A percentile compares a stretch with the other conserved stretches of the same genome.
phyloP scores from a whole-genome alignment of 345 rosid genomes.

The Jatropha curcas region DNA sequence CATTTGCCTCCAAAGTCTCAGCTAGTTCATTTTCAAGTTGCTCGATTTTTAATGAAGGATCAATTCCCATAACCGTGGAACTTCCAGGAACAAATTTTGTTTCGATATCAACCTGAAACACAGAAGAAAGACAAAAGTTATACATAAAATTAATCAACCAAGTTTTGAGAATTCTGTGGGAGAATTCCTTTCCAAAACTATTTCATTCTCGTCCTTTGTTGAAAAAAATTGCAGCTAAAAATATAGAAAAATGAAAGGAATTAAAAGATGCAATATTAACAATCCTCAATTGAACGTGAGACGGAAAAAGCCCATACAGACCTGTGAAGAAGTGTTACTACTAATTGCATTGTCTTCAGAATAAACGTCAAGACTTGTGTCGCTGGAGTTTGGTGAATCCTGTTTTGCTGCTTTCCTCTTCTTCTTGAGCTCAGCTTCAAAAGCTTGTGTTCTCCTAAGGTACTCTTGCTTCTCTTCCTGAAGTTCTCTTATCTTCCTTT shows the following conservation, averaged over 20 bases:
- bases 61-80: constrained; percentile 21
- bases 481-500: constrained; percentile 49
- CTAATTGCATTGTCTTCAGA: constrained; percentile 12
- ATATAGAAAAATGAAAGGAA: not conserved
- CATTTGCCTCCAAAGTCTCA: constrained; percentile 57
- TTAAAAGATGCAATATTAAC: not conserved
- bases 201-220: not conserved
- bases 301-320: constrained; percentile 18
- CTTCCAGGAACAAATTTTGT: constrained; percentile 17
- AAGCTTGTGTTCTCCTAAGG: constrained; percentile 36
- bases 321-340: constrained; percentile 26
- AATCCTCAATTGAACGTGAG: constrained; percentile 9
- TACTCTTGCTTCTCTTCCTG: constrained; percentile 54
- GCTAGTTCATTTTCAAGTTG: constrained; percentile 53
- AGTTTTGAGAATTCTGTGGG: not conserved
- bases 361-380: constrained; percentile 16
- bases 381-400: constrained; percentile 14
- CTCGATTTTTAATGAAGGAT: constrained; percentile 42
- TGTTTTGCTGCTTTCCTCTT: constrained; percentile 26
- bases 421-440: constrained; percentile 34
- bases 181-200: not conserved
- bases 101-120: constrained; percentile 34
- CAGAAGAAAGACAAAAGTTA: not conserved
- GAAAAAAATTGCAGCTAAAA: not conserved
- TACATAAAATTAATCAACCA: not conserved